Percentiles rank a stretch among this genome's conserved stretches.
phyloP scores from a whole-genome alignment of 441 rosid species.

The Arabidopsis lyrata region DNA sequence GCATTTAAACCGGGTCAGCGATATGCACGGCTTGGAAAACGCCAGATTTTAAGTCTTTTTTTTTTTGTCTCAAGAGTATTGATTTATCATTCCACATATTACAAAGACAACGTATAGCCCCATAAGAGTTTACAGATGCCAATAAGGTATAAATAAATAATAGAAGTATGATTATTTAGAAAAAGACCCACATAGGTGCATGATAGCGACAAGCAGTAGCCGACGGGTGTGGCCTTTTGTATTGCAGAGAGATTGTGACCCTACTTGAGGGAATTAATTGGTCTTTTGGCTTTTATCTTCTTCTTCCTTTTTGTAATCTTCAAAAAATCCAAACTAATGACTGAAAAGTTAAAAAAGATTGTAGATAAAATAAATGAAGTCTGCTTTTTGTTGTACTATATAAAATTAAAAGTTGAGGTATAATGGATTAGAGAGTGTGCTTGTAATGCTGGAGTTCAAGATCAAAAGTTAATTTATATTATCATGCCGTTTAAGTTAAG shows the following conservation, averaged over 20 bases:
- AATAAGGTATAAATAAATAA: slow-evolving; percentile 15
- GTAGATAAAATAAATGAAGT: slow-evolving; percentile 19
- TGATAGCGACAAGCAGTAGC: slow-evolving; percentile 58
- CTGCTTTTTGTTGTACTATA: neutral
- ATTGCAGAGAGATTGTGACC: slow-evolving; percentile 37
- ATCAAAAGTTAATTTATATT: slow-evolving; percentile 32
- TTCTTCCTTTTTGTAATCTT: slow-evolving; percentile 34
- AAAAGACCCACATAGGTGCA: slow-evolving; percentile 34
- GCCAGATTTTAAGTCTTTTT: slow-evolving; percentile 78
- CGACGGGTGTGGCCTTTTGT: slow-evolving; percentile 66
- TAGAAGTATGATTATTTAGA: slow-evolving; percentile 34
- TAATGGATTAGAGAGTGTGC: slow-evolving; percentile 39
- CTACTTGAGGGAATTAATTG: slow-evolving; percentile 43
- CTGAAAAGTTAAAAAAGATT: slow-evolving; percentile 15
- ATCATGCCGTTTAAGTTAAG: slow-evolving; percentile 32
- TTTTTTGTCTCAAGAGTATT: too few species aligned
- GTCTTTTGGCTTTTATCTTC: slow-evolving; percentile 42
- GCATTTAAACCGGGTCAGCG: slow-evolving; percentile 93
- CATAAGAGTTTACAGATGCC: too few species aligned
- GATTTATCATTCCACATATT: too few species aligned
- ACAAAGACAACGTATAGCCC: too few species aligned
- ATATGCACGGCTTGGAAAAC: slow-evolving; percentile 94
- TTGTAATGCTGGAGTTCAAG: slow-evolving; percentile 39
- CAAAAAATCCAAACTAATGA: slow-evolving; percentile 30
- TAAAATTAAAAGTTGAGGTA: neutral